phyloP scores from a whole-genome alignment of 768 basidiomycete species.

The Megacollybia marginata region DNA sequence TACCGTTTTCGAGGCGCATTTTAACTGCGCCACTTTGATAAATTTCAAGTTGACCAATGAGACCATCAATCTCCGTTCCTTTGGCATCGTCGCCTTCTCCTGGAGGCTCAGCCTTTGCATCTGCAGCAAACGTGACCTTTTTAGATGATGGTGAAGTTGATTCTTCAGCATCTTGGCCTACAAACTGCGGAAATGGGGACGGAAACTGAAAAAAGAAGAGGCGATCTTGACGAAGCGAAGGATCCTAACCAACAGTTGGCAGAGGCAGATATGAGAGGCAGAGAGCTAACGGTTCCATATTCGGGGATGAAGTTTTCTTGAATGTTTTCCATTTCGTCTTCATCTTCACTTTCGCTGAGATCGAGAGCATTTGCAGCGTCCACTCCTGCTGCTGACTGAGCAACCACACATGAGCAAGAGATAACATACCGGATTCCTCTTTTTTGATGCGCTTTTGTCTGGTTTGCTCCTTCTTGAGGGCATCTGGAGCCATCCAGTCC shows the following conservation, averaged over 20 bases:
- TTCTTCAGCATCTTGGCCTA: conserved; percentile 23
- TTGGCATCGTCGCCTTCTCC: conserved; percentile 15
- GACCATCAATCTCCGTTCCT: conserved; percentile 46
- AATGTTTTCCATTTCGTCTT: conserved; percentile 73
- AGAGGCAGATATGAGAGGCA: not conserved
- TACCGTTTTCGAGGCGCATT: conserved; percentile 75
- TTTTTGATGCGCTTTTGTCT: conserved; percentile 33
- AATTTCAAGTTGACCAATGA: conserved; percentile 79
- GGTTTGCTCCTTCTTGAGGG: conserved; percentile 45
- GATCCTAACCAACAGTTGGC: conserved; percentile 29
- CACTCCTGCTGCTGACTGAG: conserved; percentile 20
- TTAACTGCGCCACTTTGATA: conserved; percentile 83
- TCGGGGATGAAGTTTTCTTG: conserved; percentile 50
- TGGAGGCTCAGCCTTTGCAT: conserved; percentile 28
- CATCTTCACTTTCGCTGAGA: conserved; percentile 70
- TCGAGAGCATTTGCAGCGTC: conserved; percentile 56
- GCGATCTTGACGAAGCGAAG: conserved; percentile 48
- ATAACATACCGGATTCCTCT: conserved; percentile 26
- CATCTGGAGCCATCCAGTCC: conserved; percentile 89
- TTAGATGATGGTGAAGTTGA: conserved; percentile 31
- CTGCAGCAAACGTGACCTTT: conserved; percentile 59
- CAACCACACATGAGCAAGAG: conserved; percentile 1
- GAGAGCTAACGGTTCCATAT: not conserved
- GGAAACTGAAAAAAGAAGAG: conserved; percentile 93
- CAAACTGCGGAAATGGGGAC: conserved; percentile 71